Conservation (phyloP, 345 rosid genomes). For the Pugionium dolabratum region DNA sequence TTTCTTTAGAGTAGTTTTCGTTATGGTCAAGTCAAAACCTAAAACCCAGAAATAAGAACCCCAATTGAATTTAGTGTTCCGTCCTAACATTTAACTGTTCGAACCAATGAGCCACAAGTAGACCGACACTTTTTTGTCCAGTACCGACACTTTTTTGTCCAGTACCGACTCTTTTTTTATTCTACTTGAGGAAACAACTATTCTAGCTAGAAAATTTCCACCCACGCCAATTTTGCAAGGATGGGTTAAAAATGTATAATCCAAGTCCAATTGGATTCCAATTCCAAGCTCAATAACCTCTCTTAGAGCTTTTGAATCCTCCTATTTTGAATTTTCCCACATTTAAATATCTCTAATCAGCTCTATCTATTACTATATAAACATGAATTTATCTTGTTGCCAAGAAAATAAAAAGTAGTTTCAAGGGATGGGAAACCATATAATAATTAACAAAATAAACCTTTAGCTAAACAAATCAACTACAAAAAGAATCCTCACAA, state of each 20-base stretch:
- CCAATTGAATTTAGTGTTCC: background rate
- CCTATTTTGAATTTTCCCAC: too few species aligned
- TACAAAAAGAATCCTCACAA: conserved; percentile 38
- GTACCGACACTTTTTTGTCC: too few species aligned
- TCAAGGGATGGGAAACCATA: background rate
- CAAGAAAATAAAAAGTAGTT: background rate
- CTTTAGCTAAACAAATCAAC: conserved; percentile 38
- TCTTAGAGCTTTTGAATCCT: too few species aligned
- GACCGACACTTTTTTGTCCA: background rate
- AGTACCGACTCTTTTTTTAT: too few species aligned
- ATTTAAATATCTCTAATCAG: too few species aligned
- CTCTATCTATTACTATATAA: background rate
- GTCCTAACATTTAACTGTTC: background rate
- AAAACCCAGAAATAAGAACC: background rate
- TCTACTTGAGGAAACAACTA: too few species aligned
- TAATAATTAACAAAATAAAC: conserved; percentile 31
- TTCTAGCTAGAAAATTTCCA: too few species aligned
- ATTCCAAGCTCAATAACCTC: too few species aligned
- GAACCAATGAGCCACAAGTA: background rate
- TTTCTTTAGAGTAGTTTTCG: background rate
- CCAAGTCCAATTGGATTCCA: too few species aligned
- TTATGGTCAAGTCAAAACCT: conserved; percentile 6
- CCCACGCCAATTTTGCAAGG: too few species aligned
- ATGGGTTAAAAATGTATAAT: too few species aligned
- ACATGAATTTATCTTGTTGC: conserved; percentile 10